Conservation (phyloP, 208 protist genomes). For the Trichomonas gallinae region DNA sequence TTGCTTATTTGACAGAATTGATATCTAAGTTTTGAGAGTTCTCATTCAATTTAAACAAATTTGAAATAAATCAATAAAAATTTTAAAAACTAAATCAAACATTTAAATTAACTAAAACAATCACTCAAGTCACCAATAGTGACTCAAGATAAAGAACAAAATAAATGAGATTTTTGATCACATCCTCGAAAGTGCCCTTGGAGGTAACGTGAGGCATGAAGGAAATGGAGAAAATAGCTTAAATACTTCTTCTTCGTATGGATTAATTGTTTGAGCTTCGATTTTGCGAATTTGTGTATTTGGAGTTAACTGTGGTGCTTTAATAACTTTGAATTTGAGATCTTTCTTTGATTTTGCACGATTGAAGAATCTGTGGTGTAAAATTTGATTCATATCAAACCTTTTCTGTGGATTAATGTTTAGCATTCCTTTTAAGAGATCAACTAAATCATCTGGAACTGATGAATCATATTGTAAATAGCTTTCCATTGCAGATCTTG, state of each 20-base stretch:
- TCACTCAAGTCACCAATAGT: no score
- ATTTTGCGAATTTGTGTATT: neutral
- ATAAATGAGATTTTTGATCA: neutral
- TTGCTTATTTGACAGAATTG: no score
- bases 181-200: neutral
- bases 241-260: neutral
- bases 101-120: no score
- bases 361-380: neutral
- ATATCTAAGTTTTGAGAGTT: no score
- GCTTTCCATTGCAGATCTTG: neutral
- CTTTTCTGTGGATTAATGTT: neutral
- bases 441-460: neutral
- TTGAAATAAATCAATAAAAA: no score
- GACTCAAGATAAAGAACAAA: neutral
- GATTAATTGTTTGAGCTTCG: neutral
- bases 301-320: neutral
- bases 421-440: neutral
- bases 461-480: neutral
- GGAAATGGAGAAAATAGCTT: neutral
- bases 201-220: neutral
- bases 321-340: neutral
- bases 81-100: no score
- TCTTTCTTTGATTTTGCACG: neutral
- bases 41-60: no score
- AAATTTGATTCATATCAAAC: neutral